Conservation (phyloP, 148 eudicot genomes). For the Rhododendron kiyosumense region DNA sequence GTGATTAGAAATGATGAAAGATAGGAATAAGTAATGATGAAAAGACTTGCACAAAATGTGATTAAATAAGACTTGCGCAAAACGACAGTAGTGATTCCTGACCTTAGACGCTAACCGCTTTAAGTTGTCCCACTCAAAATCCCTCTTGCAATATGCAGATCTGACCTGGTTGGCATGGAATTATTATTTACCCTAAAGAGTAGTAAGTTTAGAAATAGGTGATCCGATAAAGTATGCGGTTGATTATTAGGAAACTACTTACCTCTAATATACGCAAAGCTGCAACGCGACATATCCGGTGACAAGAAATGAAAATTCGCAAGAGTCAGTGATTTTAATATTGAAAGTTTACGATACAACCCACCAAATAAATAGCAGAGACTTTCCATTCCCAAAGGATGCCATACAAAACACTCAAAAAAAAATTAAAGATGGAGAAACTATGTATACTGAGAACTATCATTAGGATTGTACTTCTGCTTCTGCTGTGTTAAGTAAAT, state of each 20-base stretch:
- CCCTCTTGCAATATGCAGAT: conserved; percentile 81
- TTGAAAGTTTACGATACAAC: background rate
- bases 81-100: background rate
- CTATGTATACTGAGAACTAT: background rate
- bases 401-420: background rate
- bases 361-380: background rate
- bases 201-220: background rate
- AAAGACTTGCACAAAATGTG: background rate
- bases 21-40: background rate
- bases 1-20: background rate
- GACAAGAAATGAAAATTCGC: conserved; percentile 6
- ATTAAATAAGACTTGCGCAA: too few relatives aligned
- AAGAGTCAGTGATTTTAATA: background rate
- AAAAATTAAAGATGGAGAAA: background rate
- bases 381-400: background rate
- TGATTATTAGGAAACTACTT: conserved; percentile 1
- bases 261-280: conserved; percentile 57
- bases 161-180: conserved; percentile 50
- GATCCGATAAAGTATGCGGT: background rate
- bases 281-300: conserved; percentile 14
- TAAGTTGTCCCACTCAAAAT: conserved; percentile 95
- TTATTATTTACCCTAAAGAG: background rate
- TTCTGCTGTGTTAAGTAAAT: background rate
- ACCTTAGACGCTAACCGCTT: conserved; percentile 58
- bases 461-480: background rate